phyloP scores from a whole-genome alignment of 2,329 filamentous ascomycete species.

The Aureobasidium sp. region DNA sequence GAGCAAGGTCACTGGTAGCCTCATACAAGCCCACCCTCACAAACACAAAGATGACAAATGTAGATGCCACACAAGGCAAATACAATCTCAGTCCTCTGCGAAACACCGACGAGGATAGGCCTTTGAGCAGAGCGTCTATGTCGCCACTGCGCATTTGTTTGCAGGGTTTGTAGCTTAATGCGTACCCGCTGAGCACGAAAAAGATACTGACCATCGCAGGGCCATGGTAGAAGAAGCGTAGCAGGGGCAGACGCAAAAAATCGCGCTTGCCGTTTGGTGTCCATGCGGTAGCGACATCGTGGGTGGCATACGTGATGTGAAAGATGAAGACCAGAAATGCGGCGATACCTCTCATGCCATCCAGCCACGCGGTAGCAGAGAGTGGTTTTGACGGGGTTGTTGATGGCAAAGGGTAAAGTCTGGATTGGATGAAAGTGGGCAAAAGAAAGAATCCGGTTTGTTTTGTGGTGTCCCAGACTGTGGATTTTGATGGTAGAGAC shows the following conservation, averaged over 20 bases:
- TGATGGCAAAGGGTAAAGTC: no score
- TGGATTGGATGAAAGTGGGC: neutral
- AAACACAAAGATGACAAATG: slow-evolving; percentile 16
- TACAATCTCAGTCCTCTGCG: slow-evolving; percentile 20
- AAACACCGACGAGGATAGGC: slow-evolving; percentile 19
- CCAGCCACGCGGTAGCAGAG: slow-evolving; percentile 20
- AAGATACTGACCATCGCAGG: slow-evolving; percentile 53
- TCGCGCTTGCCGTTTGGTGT: slow-evolving; percentile 9
- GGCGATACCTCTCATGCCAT: slow-evolving; percentile 21
- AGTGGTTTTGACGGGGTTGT: neutral
- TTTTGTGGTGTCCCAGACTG: neutral
- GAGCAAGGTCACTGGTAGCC: slow-evolving; percentile 15
- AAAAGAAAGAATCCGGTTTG: neutral
- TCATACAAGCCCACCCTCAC: slow-evolving; percentile 15
- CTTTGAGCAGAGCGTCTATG: slow-evolving; percentile 24
- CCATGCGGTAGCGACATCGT: slow-evolving; percentile 17
- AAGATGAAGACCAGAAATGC: slow-evolving; percentile 21
- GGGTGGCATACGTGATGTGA: slow-evolving; percentile 16
- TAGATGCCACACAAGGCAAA: slow-evolving; percentile 19
- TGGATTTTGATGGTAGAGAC: neutral
- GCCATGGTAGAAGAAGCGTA: slow-evolving; percentile 49
- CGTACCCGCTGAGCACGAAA: slow-evolving; percentile 57
- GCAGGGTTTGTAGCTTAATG: slow-evolving; percentile 41
- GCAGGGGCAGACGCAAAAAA: slow-evolving; percentile 44
- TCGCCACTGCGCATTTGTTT: slow-evolving; percentile 12